Evolutionary conservation across 73 alveolate species (phyloP).

Genomic region (Effrenium voratum): DNA sequence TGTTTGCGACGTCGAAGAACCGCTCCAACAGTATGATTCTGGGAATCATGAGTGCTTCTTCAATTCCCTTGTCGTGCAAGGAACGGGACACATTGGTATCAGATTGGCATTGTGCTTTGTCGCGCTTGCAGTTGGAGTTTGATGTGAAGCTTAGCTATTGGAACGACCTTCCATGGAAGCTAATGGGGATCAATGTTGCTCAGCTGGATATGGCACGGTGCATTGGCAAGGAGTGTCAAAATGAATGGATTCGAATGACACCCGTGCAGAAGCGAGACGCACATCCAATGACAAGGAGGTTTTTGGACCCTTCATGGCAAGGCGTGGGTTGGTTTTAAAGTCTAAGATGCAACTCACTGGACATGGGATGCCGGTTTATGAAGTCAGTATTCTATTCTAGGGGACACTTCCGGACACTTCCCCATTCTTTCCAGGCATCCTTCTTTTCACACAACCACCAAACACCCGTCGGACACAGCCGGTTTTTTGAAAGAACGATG

Average conservation of each 20-base stretch:
- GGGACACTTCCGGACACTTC: neutral
- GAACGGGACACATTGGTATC: neutral
- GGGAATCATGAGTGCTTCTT: neutral
- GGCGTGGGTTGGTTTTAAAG: neutral
- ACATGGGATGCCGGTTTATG: neutral
- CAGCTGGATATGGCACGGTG: neutral
- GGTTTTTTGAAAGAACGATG: neutral
- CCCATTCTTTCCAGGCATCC: neutral
- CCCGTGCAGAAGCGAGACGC: neutral
- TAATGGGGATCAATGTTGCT: neutral
- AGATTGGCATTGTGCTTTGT: neutral
- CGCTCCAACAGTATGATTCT: neutral
- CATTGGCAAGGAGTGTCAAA: neutral
- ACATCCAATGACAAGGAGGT: constrained; percentile 12
- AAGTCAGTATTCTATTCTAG: no score
- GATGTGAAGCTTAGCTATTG: neutral
- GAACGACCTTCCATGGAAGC: neutral
- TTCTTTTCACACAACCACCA: neutral
- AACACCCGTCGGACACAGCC: neutral
- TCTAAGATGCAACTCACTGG: neutral
- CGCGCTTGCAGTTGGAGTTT: neutral
- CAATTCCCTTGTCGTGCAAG: neutral
- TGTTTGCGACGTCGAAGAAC: neutral
- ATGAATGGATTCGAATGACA: neutral
- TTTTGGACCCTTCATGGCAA: neutral